A percentile compares a stretch with the other conserved stretches of the same genome.
Evolutionary conservation across 129 eudicot species (phyloP).

Genomic region (Kitagawia praeruptora): DNA sequence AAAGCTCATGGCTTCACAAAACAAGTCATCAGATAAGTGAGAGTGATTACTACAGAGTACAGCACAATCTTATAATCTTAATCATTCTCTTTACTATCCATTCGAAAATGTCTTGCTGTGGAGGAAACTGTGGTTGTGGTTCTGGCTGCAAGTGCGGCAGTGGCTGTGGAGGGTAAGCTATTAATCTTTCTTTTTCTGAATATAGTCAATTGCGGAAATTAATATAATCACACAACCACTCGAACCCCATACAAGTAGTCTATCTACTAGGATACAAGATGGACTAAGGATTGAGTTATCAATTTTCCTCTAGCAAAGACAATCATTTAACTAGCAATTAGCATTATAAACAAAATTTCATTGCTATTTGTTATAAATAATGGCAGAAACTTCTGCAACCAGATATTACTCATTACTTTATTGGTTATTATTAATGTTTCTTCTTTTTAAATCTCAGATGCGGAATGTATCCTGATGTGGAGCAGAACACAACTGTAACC

Average conservation of each 20-base stretch:
- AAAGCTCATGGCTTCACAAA: slow-evolving; percentile 11
- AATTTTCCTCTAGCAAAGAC: not conserved
- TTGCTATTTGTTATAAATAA: not conserved
- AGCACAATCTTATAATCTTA: slow-evolving; percentile 9
- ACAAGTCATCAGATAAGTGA: slow-evolving; percentile 17
- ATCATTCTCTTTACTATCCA: not conserved
- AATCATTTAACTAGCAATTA: not conserved
- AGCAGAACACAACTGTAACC: slow-evolving; percentile 31
- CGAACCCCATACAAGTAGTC: not conserved
- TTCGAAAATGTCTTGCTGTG: slow-evolving; percentile 50
- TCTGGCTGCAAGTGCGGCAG: slow-evolving; percentile 65
- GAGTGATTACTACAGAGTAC: slow-evolving; percentile 1
- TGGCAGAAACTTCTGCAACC: not conserved
- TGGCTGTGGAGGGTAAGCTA: slow-evolving; percentile 41
- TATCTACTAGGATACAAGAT: not conserved
- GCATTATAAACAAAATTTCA: not conserved
- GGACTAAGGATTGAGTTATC: not conserved
- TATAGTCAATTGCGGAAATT: not conserved
- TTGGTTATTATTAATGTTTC: not conserved
- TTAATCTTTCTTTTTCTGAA: not conserved
- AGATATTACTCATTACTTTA: not conserved
- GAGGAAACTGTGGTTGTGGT: slow-evolving; percentile 65
- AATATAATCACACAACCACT: too few relatives aligned
- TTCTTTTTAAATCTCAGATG: slow-evolving; percentile 30
- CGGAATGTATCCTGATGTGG: slow-evolving; percentile 64